Conservation (phyloP, 23 red algal genomes). For the Chondrus crispus region DNA sequence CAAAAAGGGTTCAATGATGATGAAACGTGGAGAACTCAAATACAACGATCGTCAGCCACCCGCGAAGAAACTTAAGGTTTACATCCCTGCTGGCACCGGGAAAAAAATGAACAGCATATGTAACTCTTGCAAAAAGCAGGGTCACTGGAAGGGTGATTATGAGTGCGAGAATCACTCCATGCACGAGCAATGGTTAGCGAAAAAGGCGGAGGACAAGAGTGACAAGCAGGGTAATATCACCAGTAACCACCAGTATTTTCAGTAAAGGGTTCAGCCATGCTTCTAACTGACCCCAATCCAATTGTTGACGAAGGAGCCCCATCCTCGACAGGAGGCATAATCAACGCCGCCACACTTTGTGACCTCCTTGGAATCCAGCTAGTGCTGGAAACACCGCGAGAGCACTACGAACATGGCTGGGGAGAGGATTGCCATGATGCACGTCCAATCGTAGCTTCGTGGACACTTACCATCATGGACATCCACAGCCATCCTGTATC, state of each 20-base stretch:
- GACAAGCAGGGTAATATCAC: too few relatives aligned
- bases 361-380: background rate
- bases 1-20: too few relatives aligned
- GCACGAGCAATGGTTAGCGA: too few relatives aligned
- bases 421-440: background rate
- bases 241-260: too few relatives aligned
- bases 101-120: background rate
- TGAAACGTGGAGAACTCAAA: too few relatives aligned
- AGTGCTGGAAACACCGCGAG: background rate
- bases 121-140: background rate
- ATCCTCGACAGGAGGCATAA: background rate
- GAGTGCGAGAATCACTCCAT: too few relatives aligned
- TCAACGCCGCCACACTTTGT: background rate
- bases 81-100: background rate
- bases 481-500: background rate
- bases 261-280: too few relatives aligned
- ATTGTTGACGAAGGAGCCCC: background rate
- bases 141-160: background rate
- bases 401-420: background rate
- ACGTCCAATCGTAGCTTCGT: background rate
- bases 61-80: too few relatives aligned
- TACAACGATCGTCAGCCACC: too few relatives aligned
- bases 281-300: slow-evolving; percentile 11
- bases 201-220: too few relatives aligned
- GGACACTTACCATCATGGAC: background rate